Percentiles rank a stretch among this genome's conserved stretches.
Evolutionary conservation across 2,329 filamentous ascomycete species (phyloP).

Genomic region (Pseudogymnoascus verrucosus): DNA sequence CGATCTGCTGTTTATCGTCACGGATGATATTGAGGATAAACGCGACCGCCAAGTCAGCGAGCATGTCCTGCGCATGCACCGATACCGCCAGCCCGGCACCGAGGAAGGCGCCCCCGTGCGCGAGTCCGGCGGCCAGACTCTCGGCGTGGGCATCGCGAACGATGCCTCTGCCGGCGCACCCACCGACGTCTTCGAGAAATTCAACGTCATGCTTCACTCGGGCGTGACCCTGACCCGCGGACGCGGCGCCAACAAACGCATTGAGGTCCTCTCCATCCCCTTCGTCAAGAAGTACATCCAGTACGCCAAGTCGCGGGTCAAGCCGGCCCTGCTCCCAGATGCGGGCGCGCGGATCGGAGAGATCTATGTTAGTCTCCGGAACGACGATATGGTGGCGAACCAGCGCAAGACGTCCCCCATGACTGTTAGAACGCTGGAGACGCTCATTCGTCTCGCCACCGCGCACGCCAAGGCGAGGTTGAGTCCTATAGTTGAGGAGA

Average conservation of each 20-base stretch:
- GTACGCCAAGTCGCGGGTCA: constrained; percentile 87
- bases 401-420: constrained; percentile 89
- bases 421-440: constrained; percentile 94
- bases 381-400: constrained; percentile 92
- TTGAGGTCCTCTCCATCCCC: constrained; percentile 87
- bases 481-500: constrained; percentile 80
- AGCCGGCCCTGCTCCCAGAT: constrained; percentile 82
- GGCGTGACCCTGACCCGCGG: constrained; percentile 73
- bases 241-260: constrained; percentile 64
- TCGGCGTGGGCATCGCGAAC: constrained; percentile 79
- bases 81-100: constrained; percentile 83
- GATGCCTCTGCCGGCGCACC: constrained; percentile 64
- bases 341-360: constrained; percentile 87
- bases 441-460: constrained; percentile 93
- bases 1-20: constrained; percentile 94
- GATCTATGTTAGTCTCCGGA: constrained; percentile 85
- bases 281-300: constrained; percentile 99
- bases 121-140: constrained; percentile 73
- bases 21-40: constrained; percentile 94
- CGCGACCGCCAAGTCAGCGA: constrained; percentile 88
- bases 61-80: constrained; percentile 94
- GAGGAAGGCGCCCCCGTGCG: constrained; percentile 93
- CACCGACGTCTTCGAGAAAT: constrained; percentile 93
- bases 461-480: constrained; percentile 90
- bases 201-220: constrained; percentile 89